Percentiles rank a stretch among this genome's conserved stretches.
phyloP scores from a whole-genome alignment of 139 green algal species.

The Picochlorum sp. region DNA sequence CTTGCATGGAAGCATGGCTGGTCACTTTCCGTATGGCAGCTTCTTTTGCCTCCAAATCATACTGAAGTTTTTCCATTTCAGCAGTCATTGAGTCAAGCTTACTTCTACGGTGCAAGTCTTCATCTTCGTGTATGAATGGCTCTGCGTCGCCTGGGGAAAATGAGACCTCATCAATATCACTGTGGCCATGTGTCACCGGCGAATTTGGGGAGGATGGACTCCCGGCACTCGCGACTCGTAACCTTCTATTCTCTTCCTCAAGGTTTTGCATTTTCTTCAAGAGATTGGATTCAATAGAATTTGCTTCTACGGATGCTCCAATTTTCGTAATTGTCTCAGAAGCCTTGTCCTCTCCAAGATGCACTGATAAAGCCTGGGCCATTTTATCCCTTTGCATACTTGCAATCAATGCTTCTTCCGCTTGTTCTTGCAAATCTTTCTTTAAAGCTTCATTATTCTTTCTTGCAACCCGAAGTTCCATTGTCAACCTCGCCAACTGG shows the following conservation, averaged over 20 bases:
- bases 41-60: constrained; percentile 26
- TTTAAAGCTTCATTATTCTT: background rate
- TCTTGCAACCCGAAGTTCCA: background rate
- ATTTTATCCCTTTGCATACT: constrained; percentile 9
- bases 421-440: background rate
- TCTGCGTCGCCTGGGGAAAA: background rate
- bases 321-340: background rate
- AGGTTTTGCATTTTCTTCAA: constrained; percentile 1
- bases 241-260: constrained; percentile 3
- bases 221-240: background rate
- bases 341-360: background rate
- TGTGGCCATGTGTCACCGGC: background rate
- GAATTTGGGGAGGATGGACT: background rate
- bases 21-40: constrained; percentile 24
- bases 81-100: constrained; percentile 2
- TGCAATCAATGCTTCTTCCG: background rate
- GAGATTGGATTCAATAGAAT: background rate
- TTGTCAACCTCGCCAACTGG: background rate
- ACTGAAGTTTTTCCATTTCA: constrained; percentile 31
- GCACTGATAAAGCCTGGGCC: background rate
- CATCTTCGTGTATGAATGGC: too few relatives aligned
- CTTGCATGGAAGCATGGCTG: constrained; percentile 30
- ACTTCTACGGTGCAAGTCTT: background rate
- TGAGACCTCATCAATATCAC: background rate
- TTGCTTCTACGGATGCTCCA: background rate